Percentiles rank a stretch among this genome's conserved stretches.
phyloP scores from a whole-genome alignment of 345 rosid genomes.

The Citrus hindsii region DNA sequence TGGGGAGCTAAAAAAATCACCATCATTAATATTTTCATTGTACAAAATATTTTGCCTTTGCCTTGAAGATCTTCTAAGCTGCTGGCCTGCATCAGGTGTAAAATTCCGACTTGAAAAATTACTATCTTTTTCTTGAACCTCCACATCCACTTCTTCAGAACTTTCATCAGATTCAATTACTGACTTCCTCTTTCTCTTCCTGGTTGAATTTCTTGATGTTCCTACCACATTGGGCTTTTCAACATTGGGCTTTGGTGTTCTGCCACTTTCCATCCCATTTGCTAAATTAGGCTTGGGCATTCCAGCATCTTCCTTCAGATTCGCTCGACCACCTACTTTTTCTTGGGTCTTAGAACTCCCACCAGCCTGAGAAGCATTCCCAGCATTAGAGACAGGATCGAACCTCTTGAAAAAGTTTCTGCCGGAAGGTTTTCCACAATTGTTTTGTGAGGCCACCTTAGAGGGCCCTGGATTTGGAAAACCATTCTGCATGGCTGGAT shows the following conservation, averaged over 20 bases:
- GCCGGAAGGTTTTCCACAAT: conserved; percentile 29
- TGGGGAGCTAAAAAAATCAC: conserved; percentile 28
- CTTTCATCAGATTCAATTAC: conserved; percentile 32
- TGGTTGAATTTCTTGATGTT: conserved; percentile 21
- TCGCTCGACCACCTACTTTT: conserved; percentile 26
- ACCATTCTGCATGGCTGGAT: conserved; percentile 28
- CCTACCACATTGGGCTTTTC: conserved; percentile 18
- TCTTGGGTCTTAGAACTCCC: conserved; percentile 25
- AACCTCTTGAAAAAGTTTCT: conserved; percentile 13
- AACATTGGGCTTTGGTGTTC: conserved; percentile 21
- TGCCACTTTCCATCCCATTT: conserved; percentile 20
- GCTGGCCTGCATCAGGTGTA: conserved; percentile 16
- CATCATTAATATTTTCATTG: conserved; percentile 27
- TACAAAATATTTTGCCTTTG: conserved; percentile 36
- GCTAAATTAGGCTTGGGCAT: conserved; percentile 14
- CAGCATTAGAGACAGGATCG: conserved; percentile 15
- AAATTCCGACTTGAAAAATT: conserved; percentile 18
- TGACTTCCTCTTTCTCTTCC: conserved; percentile 37
- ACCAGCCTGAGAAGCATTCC: conserved; percentile 19
- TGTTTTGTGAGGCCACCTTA: conserved; percentile 27
- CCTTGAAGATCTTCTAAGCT: conserved; percentile 50
- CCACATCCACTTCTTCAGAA: conserved; percentile 30
- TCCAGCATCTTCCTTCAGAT: conserved; percentile 22
- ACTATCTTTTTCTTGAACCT: conserved; percentile 19
- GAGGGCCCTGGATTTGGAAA: conserved; percentile 32